phyloP scores from a whole-genome alignment of 768 basidiomycete genomes.

The Coprinopsis cinerea region DNA sequence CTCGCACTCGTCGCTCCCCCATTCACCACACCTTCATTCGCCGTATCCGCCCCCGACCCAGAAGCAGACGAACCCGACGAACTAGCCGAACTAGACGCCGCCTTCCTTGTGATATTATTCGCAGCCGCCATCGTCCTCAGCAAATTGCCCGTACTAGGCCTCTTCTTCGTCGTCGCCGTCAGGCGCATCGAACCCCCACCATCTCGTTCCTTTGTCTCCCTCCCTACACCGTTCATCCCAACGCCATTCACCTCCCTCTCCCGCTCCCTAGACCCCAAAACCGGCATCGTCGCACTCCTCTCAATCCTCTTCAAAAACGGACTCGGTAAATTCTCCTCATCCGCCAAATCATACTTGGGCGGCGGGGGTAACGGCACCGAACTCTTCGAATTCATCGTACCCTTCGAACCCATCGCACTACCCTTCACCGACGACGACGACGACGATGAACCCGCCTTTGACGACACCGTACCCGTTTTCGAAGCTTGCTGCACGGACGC shows the following conservation, averaged over 20 bases:
- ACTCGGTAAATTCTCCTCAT: slow-evolving; percentile 83
- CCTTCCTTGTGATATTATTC: too few relatives aligned
- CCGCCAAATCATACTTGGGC: slow-evolving; percentile 59
- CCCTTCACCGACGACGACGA: slow-evolving; percentile 11
- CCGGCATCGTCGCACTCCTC: slow-evolving; percentile 18
- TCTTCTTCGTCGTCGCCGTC: slow-evolving; percentile 25
- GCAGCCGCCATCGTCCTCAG: slow-evolving; percentile 58
- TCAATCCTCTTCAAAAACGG: slow-evolving; percentile 68
- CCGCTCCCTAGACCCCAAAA: not conserved
- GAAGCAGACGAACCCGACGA: too few relatives aligned
- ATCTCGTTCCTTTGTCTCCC: not conserved
- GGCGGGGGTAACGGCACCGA: slow-evolving; percentile 22
- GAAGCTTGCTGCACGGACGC: slow-evolving; percentile 13
- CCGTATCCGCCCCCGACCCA: too few relatives aligned
- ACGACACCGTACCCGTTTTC: slow-evolving; percentile 2
- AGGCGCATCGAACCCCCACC: not conserved
- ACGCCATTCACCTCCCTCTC: slow-evolving; percentile 1
- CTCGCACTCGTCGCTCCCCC: too few relatives aligned
- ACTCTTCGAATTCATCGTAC: too few relatives aligned
- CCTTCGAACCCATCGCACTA: not conserved
- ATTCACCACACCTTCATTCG: too few relatives aligned
- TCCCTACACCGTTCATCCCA: not conserved
- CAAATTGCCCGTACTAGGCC: slow-evolving; percentile 46
- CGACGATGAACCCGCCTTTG: slow-evolving; percentile 14
- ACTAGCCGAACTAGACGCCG: too few relatives aligned